Evolutionary conservation across 805 yeast genomes (phyloP).

Genomic region (Komagataella kurtzmanii): DNA sequence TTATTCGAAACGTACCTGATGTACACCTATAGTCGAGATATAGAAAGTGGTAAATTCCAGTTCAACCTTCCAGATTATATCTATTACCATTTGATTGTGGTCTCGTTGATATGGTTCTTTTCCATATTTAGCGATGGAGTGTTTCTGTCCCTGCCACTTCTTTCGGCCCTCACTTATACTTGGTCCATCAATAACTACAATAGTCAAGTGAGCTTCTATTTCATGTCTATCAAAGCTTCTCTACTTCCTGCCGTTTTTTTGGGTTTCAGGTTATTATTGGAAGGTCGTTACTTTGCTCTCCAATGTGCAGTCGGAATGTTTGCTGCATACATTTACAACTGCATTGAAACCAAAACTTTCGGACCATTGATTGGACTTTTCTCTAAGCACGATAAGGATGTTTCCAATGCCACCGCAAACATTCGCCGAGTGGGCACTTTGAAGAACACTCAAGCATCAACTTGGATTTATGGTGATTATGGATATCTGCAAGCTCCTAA

Average conservation of each 20-base stretch:
- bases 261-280: conserved; percentile 29
- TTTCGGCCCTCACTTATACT: conserved; percentile 42
- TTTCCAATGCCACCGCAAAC: conserved; percentile 7
- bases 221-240: conserved; percentile 42
- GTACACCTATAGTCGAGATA: conserved; percentile 40
- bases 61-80: conserved; percentile 38
- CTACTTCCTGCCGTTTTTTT: conserved; percentile 31
- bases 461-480: conserved; percentile 31
- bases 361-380: conserved; percentile 30
- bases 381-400: conserved; percentile 8
- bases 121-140: conserved; percentile 13
- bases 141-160: conserved; percentile 23
- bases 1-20: conserved; percentile 41
- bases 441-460: conserved; percentile 8
- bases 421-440: conserved; percentile 15
- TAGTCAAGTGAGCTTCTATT: conserved; percentile 36
- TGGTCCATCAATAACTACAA: conserved; percentile 49
- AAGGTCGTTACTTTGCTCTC: conserved; percentile 25
- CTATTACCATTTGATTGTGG: conserved; percentile 35
- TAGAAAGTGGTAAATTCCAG: conserved; percentile 38
- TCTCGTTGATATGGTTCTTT: conserved; percentile 28
- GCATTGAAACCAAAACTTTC: conserved; percentile 43
- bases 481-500: conserved; percentile 46
- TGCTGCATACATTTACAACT: conserved; percentile 47
- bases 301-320: conserved; percentile 35